These are phyloP conservation scores for Urtica urens DNA, from an alignment of 306 rosid species.

Conservation along the genomic window DNA sequence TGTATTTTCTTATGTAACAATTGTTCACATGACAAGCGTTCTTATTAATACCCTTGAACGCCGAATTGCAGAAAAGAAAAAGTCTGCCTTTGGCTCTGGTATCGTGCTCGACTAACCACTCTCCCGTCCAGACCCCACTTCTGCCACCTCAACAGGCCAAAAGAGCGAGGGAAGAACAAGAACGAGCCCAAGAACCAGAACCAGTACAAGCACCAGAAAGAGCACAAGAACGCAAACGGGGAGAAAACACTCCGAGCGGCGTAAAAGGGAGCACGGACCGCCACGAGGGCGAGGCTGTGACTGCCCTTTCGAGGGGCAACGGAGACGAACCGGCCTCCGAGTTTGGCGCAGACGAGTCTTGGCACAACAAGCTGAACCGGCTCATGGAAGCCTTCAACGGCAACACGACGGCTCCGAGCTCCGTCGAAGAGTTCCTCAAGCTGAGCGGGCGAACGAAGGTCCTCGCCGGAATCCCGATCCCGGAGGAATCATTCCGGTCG, in stretches of 20 bases:
- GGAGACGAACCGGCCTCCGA: not conserved
- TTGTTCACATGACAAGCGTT: not conserved
- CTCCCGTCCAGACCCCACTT: not conserved
- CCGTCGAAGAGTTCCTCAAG: not conserved
- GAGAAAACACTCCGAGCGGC: no score
- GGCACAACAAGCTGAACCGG: conserved; percentile 2
- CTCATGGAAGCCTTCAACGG: conserved; percentile 5
- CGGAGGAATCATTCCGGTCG: conserved; percentile 1
- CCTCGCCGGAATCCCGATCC: not conserved
- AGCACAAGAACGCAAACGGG: no score
- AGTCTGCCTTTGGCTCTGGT: not conserved
- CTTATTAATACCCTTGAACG: not conserved
- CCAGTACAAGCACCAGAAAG: no score
- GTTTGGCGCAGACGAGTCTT: not conserved
- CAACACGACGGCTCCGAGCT: not conserved
- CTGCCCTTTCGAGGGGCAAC: not conserved
- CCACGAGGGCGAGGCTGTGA: not conserved
- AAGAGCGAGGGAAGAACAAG: not conserved
- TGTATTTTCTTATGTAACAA: no score
- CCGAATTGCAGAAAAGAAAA: not conserved
- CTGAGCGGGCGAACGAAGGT: not conserved
- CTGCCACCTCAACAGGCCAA: not conserved
- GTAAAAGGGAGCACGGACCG: not conserved
- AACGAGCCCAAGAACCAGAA: not conserved
- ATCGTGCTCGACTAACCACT: not conserved